These are phyloP conservation scores for Eragrostis curvula DNA, from an alignment of 176 grass and related monocot genomes.

Conservation along the genomic window DNA sequence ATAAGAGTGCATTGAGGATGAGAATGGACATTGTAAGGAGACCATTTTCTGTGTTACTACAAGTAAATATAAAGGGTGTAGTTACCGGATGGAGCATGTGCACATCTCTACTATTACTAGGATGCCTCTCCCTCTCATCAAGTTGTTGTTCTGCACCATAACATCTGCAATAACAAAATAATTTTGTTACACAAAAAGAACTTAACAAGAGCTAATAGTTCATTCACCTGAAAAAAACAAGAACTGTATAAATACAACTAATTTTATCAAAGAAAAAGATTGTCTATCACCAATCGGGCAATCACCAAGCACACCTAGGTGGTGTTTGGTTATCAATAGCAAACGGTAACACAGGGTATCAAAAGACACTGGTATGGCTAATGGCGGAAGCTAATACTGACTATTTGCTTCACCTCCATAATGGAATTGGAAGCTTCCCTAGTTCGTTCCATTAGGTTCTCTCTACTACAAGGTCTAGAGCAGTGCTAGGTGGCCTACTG, in stretches of 20 bases:
- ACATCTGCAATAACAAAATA: constrained; percentile 67
- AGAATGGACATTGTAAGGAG: background rate
- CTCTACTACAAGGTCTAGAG: background rate
- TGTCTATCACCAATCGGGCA: background rate
- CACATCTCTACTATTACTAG: constrained; percentile 71
- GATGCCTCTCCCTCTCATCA: constrained; percentile 89
- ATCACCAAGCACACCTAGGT: background rate
- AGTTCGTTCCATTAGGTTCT: constrained; percentile 1
- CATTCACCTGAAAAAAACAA: background rate
- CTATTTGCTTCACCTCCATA: too few species aligned
- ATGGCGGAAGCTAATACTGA: too few species aligned
- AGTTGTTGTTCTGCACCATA: constrained; percentile 67
- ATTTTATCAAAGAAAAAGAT: background rate
- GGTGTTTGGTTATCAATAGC: too few species aligned
- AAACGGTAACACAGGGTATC: too few species aligned
- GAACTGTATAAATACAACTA: background rate
- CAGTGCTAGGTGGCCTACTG: background rate
- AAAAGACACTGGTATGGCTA: too few species aligned
- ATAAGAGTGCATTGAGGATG: background rate
- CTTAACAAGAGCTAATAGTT: background rate
- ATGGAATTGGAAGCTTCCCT: too few species aligned
- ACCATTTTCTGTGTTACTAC: constrained; percentile 11
- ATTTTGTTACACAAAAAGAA: constrained; percentile 20
- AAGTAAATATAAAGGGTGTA: constrained; percentile 32
- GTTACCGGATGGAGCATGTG: constrained; percentile 86